Conservation (phyloP, 1,139 yeast species). For the Candida sp. region DNA sequence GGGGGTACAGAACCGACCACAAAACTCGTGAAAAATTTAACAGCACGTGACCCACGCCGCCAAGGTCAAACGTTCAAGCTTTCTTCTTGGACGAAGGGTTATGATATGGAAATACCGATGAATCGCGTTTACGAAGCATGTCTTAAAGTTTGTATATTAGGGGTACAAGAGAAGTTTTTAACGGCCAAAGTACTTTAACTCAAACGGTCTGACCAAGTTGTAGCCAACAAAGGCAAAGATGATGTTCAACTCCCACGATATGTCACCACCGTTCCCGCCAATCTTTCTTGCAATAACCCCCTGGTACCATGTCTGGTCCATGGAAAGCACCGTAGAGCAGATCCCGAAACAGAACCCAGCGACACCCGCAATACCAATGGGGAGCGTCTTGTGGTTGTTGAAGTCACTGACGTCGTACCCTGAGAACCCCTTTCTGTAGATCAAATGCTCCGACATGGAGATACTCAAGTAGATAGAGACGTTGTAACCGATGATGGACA, state of each 20-base stretch:
- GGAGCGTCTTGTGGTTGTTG: slow-evolving; percentile 22
- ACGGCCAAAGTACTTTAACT: slow-evolving; percentile 25
- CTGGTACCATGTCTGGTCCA: slow-evolving; percentile 35
- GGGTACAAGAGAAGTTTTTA: not conserved
- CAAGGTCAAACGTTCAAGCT: too few species aligned
- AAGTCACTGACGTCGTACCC: slow-evolving; percentile 28
- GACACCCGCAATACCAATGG: slow-evolving; percentile 31
- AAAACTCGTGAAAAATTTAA: too few species aligned
- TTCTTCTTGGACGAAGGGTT: too few species aligned
- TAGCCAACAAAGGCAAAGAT: slow-evolving; percentile 28
- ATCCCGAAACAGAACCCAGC: slow-evolving; percentile 29
- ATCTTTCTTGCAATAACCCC: slow-evolving; percentile 29
- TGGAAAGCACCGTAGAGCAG: slow-evolving; percentile 30
- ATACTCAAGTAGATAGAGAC: slow-evolving; percentile 33
- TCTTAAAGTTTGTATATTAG: too few species aligned
- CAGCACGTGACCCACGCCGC: too few species aligned
- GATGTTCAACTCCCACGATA: slow-evolving; percentile 31
- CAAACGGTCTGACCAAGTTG: slow-evolving; percentile 28
- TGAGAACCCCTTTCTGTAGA: slow-evolving; percentile 26
- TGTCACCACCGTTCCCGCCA: slow-evolving; percentile 26
- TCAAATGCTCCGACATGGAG: slow-evolving; percentile 29
- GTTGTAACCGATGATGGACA: slow-evolving; percentile 32
- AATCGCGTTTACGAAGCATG: too few species aligned
- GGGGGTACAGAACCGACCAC: too few species aligned
- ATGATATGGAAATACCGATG: too few species aligned